Conservation (phyloP, 371 early-diverging fungal genomes). For the Mucor irregularis region DNA sequence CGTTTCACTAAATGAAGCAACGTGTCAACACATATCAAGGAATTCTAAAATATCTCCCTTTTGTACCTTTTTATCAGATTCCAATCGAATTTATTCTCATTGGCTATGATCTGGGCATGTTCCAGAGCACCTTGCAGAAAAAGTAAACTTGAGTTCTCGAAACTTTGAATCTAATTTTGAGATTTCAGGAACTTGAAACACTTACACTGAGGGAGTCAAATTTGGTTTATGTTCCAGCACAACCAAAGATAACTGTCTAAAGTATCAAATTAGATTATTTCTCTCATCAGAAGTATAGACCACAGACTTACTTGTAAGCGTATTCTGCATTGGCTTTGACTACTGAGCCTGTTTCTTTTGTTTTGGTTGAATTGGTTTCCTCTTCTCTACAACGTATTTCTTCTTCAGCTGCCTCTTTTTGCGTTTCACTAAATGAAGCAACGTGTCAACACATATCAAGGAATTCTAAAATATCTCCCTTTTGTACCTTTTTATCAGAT, state of each 20-base stretch:
- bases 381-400: slow-evolving; percentile 22
- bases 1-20: slow-evolving; percentile 25
- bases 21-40: not conserved
- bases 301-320: slow-evolving; percentile 26
- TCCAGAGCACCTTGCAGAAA: slow-evolving; percentile 31
- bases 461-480: not conserved
- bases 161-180: not conserved
- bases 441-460: not conserved
- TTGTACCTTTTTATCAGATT: slow-evolving; percentile 23
- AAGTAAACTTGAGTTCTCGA: too few species aligned
- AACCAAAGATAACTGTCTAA: slow-evolving; percentile 20
- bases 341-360: slow-evolving; percentile 27
- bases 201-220: slow-evolving; percentile 14
- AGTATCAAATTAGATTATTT: not conserved
- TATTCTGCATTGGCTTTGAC: slow-evolving; percentile 34
- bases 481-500: slow-evolving; percentile 23
- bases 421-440: slow-evolving; percentile 25
- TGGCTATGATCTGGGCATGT: slow-evolving; percentile 23
- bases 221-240: slow-evolving; percentile 19
- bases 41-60: not conserved
- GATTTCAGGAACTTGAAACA: too few species aligned
- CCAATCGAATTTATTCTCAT: slow-evolving; percentile 27
- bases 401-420: slow-evolving; percentile 28
- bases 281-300: too few species aligned
- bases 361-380: slow-evolving; percentile 19